These are phyloP conservation scores for Cladorrhinum sp. DNA, from an alignment of 2,329 filamentous ascomycete species.

Conservation along the genomic window DNA sequence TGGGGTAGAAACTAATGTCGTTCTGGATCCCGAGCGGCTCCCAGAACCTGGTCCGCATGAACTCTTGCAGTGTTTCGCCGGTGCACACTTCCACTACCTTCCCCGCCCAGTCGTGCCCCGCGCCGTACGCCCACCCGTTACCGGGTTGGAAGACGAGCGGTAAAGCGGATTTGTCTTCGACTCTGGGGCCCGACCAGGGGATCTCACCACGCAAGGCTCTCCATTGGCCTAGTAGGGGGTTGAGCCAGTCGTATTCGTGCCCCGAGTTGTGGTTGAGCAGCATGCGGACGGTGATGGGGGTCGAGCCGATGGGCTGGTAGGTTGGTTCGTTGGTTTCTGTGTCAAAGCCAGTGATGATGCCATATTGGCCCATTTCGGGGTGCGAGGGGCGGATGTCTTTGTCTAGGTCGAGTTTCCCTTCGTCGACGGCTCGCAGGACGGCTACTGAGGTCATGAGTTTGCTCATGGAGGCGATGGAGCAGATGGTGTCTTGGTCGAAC, in stretches of 20 bases:
- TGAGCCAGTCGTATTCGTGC: conserved; percentile 14
- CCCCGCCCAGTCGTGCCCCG: conserved; percentile 12
- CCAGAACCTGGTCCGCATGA: conserved; percentile 13
- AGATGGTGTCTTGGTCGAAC: conserved; percentile 2
- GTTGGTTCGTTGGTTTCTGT: neutral
- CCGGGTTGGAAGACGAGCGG: conserved; percentile 7
- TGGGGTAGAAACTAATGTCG: conserved; percentile 5
- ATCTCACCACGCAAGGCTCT: conserved; percentile 8
- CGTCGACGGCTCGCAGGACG: conserved; percentile 8
- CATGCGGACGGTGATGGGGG: conserved; percentile 12
- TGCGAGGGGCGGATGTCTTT: neutral
- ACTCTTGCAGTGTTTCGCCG: conserved; percentile 2
- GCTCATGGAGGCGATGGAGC: conserved; percentile 8
- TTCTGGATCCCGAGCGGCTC: conserved; percentile 6
- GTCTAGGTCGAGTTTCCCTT: conserved; percentile 9
- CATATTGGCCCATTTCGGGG: conserved; percentile 10
- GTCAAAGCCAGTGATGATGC: conserved; percentile 12
- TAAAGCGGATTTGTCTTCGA: conserved; percentile 11
- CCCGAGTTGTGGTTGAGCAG: conserved; percentile 12
- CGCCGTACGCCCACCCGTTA: conserved; percentile 9
- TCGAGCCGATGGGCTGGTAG: conserved; percentile 1
- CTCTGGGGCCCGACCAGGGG: conserved; percentile 7
- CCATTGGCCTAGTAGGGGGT: conserved; percentile 5
- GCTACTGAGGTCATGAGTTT: conserved; percentile 15
- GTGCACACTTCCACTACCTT: conserved; percentile 5